Evolutionary conservation across 305 asterid species (phyloP), one percentile per base, ranked within the genome.

Genomic region (Solanum hybrid): DNA sequence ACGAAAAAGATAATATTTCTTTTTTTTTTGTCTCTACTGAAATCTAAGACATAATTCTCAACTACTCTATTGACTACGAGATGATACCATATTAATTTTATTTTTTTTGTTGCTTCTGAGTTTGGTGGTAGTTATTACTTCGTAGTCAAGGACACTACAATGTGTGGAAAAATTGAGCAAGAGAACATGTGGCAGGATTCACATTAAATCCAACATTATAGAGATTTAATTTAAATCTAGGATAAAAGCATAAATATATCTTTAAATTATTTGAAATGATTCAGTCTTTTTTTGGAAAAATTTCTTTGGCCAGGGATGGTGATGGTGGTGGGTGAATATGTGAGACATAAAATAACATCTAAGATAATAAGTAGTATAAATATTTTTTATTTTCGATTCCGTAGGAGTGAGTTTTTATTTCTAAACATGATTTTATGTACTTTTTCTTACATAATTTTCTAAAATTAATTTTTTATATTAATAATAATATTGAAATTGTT

Each of bases 1-100:
- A 61, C 0, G 0, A 0, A 20, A 57, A 20, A 61, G 3, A 57
- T 6, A 20, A 2, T 57, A 6, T 6, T 1, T 22, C 0, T 65
- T 0, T 20, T 15, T 13, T 51, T 51, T 51, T 51, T 51, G n/a
- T 8, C 3, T 65, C 31, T 24, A 24, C 2, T 61, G 6, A 70
- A 70, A 70, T 24, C 6, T 24, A 10, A 70, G 2, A 24, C 2
- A 31, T 76, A 31, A 76, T 76, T 76, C 13, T 31, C 26, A 31
- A 31, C 5, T 2, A 15, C 0, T 31, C 20, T 15, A 31, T 31
- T 7, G 6, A 76, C 0, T 1, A 31, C 0, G 1, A 7, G 0
- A 7, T 0, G 1, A 76, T 15, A 15, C 2, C 3, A 1, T 29
- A 6, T 15, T 29, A 6, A 3, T 61, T 61, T 6, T 4, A 13